Evolutionary conservation across 2,329 filamentous ascomycete genomes (phyloP).

Genomic region (Trichoderma atroviride): DNA sequence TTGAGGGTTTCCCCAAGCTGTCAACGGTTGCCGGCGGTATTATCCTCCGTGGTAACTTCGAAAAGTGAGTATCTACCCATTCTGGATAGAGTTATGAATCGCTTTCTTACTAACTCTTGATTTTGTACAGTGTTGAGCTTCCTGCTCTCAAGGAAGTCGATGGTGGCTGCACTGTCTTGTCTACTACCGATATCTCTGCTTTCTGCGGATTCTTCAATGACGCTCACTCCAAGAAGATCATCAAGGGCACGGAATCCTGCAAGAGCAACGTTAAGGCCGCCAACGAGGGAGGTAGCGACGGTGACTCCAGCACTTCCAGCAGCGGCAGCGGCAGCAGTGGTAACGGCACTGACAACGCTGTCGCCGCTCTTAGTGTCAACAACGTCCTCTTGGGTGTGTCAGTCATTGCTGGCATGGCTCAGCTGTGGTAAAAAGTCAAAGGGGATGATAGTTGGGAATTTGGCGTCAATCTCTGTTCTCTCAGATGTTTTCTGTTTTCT

Average conservation of each 20-base stretch:
- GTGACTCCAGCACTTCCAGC: slow-evolving; percentile 35
- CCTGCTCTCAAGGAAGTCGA: slow-evolving; percentile 67
- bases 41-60: slow-evolving; percentile 82
- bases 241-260: slow-evolving; percentile 52
- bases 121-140: slow-evolving; percentile 64
- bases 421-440: slow-evolving; percentile 52
- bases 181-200: slow-evolving; percentile 61
- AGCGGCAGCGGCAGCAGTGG: slow-evolving; percentile 35
- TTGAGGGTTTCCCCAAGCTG: slow-evolving; percentile 71
- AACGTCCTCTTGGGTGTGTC: slow-evolving; percentile 50
- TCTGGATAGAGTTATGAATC: slow-evolving; percentile 20
- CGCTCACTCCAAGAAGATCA: slow-evolving; percentile 43
- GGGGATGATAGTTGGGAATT: slow-evolving; percentile 38
- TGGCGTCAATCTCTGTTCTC: slow-evolving; percentile 43
- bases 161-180: slow-evolving; percentile 71
- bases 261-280: slow-evolving; percentile 54
- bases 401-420: slow-evolving; percentile 51
- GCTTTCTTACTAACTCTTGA: not conserved
- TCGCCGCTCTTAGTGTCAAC: slow-evolving; percentile 51
- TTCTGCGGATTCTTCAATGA: slow-evolving; percentile 59
- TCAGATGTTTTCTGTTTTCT: slow-evolving; percentile 40
- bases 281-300: slow-evolving; percentile 49
- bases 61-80: slow-evolving; percentile 62
- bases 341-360: slow-evolving; percentile 43
- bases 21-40: slow-evolving; percentile 75